Conservation (phyloP, 805 yeast genomes). For the Cyberlindnera xylosilytica region DNA sequence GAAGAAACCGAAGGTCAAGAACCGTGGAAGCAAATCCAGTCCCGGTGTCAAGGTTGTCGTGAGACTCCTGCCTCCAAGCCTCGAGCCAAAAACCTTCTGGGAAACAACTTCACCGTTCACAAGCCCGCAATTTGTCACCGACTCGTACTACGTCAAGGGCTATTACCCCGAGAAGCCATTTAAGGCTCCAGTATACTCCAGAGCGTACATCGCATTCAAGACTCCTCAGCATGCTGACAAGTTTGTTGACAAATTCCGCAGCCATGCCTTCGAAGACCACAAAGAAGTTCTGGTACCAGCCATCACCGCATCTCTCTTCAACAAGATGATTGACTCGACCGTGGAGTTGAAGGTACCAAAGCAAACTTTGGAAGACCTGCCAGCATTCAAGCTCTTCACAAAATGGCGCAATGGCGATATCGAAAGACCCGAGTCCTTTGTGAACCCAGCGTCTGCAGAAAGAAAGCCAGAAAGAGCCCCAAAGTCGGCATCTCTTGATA, state of each 20-base stretch:
- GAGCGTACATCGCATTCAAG: conserved; percentile 39
- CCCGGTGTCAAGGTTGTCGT: conserved; percentile 30
- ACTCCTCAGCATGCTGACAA: conserved; percentile 26
- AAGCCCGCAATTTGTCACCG: conserved; percentile 11
- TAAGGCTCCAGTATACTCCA: conserved; percentile 37
- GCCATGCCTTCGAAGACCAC: conserved; percentile 20
- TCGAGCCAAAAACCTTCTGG: conserved; percentile 31
- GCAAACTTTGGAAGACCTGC: conserved; percentile 17
- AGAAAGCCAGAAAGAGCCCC: background rate
- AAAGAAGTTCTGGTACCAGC: conserved; percentile 33
- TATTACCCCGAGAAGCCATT: conserved; percentile 35
- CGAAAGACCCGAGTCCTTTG: conserved; percentile 18
- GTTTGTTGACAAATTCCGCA: conserved; percentile 28
- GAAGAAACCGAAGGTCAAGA: background rate
- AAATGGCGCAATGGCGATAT: conserved; percentile 21
- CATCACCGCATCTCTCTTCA: conserved; percentile 34
- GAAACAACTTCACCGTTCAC: conserved; percentile 17
- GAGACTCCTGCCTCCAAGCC: conserved; percentile 43
- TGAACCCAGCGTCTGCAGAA: conserved; percentile 1
- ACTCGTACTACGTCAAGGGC: conserved; percentile 41
- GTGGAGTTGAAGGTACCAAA: conserved; percentile 1
- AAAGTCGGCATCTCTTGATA: background rate
- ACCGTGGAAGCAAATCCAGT: background rate
- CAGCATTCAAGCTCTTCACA: conserved; percentile 22
- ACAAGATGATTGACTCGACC: conserved; percentile 27